phyloP scores from a whole-genome alignment of 2,329 filamentous ascomycete species.

The Monosporascus sp. region DNA sequence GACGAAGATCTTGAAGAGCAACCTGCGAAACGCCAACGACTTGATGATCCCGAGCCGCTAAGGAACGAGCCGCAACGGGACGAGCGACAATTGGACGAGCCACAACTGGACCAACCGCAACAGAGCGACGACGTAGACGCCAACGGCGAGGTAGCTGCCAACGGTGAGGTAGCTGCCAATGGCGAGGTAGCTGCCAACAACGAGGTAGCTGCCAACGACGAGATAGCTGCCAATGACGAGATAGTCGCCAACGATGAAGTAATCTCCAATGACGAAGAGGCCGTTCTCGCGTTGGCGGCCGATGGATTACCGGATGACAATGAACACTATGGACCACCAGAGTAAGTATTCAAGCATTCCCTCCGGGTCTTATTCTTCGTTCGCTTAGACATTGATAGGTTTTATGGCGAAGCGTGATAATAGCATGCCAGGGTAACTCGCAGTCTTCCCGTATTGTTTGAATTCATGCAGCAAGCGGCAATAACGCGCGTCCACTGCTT shows the following conservation, averaged over 20 bases:
- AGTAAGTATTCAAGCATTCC: conserved; percentile 15
- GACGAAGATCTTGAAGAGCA: conserved; percentile 21
- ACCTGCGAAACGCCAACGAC: conserved; percentile 26
- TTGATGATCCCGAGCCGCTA: conserved; percentile 17
- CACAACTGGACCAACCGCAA: conserved; percentile 6
- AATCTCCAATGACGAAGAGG: conserved; percentile 2
- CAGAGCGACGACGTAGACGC: conserved; percentile 16
- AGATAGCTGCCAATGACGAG: conserved; percentile 9
- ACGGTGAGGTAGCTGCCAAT: conserved; percentile 16
- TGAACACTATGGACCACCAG: conserved; percentile 20
- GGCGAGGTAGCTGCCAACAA: conserved; percentile 24
- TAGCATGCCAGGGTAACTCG: not conserved
- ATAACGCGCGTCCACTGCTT: too few relatives aligned
- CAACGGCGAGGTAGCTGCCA: conserved; percentile 23
- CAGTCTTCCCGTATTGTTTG: too few relatives aligned
- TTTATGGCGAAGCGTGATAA: conserved; percentile 24
- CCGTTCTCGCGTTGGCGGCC: conserved; percentile 23
- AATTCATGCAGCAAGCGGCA: too few relatives aligned
- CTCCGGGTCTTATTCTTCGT: not conserved
- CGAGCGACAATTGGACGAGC: not conserved
- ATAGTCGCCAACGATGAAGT: not conserved
- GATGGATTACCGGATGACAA: conserved; percentile 18
- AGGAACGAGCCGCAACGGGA: conserved; percentile 7
- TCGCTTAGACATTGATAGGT: conserved; percentile 15
- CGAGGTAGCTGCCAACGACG: conserved; percentile 15